Evolutionary conservation across 2,329 filamentous ascomycete genomes (phyloP).

Genomic region (Colletotrichum sp.): DNA sequence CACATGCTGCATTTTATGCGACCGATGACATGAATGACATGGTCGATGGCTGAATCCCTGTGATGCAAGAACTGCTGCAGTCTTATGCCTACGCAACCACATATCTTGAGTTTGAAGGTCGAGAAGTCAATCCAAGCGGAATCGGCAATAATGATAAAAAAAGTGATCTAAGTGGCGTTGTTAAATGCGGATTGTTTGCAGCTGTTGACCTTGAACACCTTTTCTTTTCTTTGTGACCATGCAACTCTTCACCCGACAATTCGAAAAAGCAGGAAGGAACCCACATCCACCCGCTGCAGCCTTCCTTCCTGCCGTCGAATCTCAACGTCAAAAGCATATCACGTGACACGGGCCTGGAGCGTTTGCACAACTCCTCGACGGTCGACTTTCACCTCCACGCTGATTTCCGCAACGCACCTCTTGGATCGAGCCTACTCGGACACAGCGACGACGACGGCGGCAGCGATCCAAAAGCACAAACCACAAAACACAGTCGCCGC

Average conservation of each 20-base stretch:
- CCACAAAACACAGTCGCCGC: neutral
- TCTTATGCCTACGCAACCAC: no score
- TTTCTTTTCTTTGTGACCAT: no score
- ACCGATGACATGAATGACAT: neutral
- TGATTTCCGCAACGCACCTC: neutral
- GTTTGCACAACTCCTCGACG: neutral
- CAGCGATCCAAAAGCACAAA: neutral
- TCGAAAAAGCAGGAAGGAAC: neutral
- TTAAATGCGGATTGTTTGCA: no score
- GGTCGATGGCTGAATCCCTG: neutral
- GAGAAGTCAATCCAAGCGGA: no score
- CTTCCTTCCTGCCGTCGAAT: neutral
- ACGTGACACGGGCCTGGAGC: neutral
- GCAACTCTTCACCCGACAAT: neutral
- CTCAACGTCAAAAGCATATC: neutral
- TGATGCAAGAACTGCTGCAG: no score
- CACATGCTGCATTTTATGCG: neutral
- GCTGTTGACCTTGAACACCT: no score
- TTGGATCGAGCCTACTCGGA: neutral
- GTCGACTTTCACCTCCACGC: neutral
- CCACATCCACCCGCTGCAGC: neutral
- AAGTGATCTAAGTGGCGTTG: fast-evolving
- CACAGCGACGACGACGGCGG: fast-evolving
- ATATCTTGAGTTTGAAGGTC: no score
- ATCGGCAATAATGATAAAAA: no score